phyloP scores from a whole-genome alignment of 2,329 filamentous ascomycete genomes.

The Colletotrichum eleusines region DNA sequence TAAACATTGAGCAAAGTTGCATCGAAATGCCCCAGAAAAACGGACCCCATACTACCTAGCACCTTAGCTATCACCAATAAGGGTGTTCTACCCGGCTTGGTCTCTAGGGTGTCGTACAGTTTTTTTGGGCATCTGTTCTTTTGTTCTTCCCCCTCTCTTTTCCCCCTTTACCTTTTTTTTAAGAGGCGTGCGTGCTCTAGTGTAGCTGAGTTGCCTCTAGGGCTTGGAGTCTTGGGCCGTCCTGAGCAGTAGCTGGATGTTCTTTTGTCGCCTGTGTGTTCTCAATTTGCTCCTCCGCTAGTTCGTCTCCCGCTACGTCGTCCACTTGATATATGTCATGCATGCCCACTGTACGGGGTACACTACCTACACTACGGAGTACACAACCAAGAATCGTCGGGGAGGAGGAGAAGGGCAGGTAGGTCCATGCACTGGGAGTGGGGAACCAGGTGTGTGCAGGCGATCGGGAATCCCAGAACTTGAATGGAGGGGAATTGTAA shows the following conservation, averaged over 20 bases:
- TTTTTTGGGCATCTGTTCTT: no score
- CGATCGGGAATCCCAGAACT: background rate
- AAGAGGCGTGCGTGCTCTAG: no score
- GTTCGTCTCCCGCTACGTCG: background rate
- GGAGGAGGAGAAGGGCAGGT: background rate
- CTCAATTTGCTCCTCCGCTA: no score
- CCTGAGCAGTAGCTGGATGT: no score
- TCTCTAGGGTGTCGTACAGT: background rate
- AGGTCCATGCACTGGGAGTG: background rate
- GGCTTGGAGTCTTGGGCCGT: no score
- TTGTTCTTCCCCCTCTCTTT: no score
- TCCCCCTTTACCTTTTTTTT: background rate
- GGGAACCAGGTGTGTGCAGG: background rate
- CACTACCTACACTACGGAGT: background rate
- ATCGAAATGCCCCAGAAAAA: background rate
- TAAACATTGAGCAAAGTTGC: background rate
- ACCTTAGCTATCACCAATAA: background rate
- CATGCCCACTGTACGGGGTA: no score
- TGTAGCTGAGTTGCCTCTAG: no score
- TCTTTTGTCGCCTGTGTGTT: no score
- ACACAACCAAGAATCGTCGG: background rate
- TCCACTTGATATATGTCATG: background rate
- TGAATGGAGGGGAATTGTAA: background rate
- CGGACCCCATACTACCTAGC: background rate
- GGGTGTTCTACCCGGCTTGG: constrained; percentile 3